Evolutionary conservation across 257 asterid species (phyloP).

Genomic region (Fraxinus americana): DNA sequence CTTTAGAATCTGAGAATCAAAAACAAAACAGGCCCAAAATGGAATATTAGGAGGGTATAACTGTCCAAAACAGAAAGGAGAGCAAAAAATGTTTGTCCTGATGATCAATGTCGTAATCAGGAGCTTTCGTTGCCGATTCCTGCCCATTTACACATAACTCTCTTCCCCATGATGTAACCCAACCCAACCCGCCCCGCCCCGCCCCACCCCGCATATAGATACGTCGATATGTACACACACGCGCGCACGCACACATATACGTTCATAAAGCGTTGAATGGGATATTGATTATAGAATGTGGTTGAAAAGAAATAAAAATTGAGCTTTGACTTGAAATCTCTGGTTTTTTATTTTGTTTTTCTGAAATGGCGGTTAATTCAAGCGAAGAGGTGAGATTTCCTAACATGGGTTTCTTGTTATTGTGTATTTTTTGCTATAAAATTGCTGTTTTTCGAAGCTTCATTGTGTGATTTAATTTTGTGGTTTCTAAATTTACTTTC

Average conservation of each 20-base stretch:
- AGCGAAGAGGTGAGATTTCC: constrained; percentile 30
- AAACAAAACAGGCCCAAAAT: too few relatives aligned
- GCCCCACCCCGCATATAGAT: not conserved
- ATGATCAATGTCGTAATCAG: constrained; percentile 32
- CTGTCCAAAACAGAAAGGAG: too few relatives aligned
- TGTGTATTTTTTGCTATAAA: not conserved
- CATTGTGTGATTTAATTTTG: not conserved
- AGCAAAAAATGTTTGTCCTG: constrained; percentile 18
- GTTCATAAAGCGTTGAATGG: not conserved
- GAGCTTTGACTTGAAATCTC: constrained; percentile 10
- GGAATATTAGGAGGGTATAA: too few relatives aligned
- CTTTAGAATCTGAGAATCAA: too few relatives aligned
- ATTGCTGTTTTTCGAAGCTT: not conserved
- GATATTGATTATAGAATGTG: constrained; percentile 19
- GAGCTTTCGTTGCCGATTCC: constrained; percentile 32
- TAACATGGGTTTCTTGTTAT: not conserved
- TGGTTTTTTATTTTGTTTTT: not conserved
- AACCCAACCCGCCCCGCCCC: not conserved
- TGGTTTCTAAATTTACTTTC: not conserved
- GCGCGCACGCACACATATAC: not conserved
- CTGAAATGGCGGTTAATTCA: constrained; percentile 41
- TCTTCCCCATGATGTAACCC: constrained; percentile 10
- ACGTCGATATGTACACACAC: not conserved
- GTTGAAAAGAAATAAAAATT: not conserved
- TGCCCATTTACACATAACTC: not conserved